Evolutionary conservation across 176 grass and related monocot genomes (phyloP), one percentile per base, ranked within the genome.

Genomic region (Elaeis guineensis): DNA sequence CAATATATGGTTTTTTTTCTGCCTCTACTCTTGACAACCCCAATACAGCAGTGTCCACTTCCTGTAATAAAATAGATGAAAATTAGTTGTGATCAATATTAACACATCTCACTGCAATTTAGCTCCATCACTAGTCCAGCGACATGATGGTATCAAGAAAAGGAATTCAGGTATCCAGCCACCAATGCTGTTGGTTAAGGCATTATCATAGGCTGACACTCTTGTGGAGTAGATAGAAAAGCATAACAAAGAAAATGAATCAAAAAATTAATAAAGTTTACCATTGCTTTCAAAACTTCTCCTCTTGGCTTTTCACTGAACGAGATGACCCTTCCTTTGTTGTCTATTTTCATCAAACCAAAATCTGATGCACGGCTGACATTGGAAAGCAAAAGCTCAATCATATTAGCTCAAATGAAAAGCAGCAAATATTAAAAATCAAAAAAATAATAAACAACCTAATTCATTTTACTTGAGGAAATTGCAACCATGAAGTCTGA

Each of bases 231-330:
- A 30, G 67, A 63, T 19, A 3, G 52, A 16, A 73, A 63, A 52
- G 17, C 29, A 18, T 5, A 52, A 16, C 55, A 20, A 55, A 14
- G 15, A 65, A 24, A n/a, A 71, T 16, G 32, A 19, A 1, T 19
- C 35, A 44, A 44, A 9, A 44, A 44, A 44, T 44, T 44, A 44
- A 53, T 30, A 15, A 11, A 58, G 55, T 74, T 85, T 80, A 97
- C 93, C 87, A 92, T 97, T 16, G 79, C 78, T 50, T 91, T 97
- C 16, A 97, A 78, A 15, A 86, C 81, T 76, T 72, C 66, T 68
- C 93, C 87, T 77, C 80, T 97, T 55, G 93, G 87, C 49, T 97
- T 92, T 73, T 97, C 93, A 17, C 81, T 89, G 57, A 97, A 97
- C 39, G 87, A 91, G 62, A 91, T 54, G 5, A 97, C 76, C 75